Evolutionary conservation across 192 early-diverging fungal genomes (phyloP).

Genomic region (Backusella morwellensis): DNA sequence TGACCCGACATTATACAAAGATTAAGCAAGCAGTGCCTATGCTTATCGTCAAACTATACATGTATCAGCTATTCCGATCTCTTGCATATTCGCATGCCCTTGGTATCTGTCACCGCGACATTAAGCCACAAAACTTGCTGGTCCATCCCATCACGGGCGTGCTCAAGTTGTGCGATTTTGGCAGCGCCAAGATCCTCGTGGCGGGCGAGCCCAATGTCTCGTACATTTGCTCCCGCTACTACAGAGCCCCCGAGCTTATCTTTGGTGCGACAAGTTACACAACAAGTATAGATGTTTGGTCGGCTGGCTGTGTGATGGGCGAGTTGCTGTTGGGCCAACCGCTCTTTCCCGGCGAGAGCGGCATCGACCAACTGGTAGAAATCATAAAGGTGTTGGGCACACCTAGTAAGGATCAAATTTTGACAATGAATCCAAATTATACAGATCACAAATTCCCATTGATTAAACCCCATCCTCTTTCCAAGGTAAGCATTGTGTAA

Average conservation of each 20-base stretch:
- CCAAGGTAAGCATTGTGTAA: constrained; percentile 48
- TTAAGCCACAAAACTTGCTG: constrained; percentile 97
- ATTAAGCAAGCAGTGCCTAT: constrained; percentile 89
- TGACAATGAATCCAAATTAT: constrained; percentile 96
- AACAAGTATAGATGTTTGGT: constrained; percentile 89
- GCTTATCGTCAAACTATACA: constrained; percentile 91
- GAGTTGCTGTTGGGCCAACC: constrained; percentile 90
- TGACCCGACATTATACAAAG: constrained; percentile 83
- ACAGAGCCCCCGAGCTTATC: constrained; percentile 93
- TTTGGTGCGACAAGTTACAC: constrained; percentile 93
- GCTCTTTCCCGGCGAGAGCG: constrained; percentile 93
- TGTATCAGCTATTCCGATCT: constrained; percentile 96
- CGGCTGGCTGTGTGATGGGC: constrained; percentile 92
- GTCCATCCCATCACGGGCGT: constrained; percentile 83
- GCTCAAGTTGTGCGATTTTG: constrained; percentile 96
- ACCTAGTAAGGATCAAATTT: constrained; percentile 91
- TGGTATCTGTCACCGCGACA: constrained; percentile 97
- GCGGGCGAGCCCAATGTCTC: constrained; percentile 95
- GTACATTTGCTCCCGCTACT: constrained; percentile 96
- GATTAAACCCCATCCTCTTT: constrained; percentile 89
- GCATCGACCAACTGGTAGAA: constrained; percentile 96
- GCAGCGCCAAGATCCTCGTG: constrained; percentile 90
- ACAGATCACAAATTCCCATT: constrained; percentile 97
- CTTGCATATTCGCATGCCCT: constrained; percentile 94
- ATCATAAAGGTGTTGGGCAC: constrained; percentile 98